Percentiles rank a stretch among this genome's conserved stretches.
These are phyloP conservation scores for Insectozyma bohioensis DNA, from an alignment of 1,139 yeast genomes.

Conservation along the genomic window DNA sequence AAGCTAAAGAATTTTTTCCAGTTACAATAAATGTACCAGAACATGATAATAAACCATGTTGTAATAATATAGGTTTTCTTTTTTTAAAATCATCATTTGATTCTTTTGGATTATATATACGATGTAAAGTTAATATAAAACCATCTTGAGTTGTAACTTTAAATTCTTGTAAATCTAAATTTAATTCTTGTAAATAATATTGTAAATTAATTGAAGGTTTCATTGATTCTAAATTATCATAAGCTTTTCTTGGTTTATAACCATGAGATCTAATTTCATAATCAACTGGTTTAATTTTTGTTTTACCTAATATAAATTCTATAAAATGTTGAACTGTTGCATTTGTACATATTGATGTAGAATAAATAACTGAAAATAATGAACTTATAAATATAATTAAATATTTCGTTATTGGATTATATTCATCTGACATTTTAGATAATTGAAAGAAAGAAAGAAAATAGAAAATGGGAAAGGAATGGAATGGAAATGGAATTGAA, in stretches of 20 bases:
- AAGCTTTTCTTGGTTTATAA: constrained; percentile 29
- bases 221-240: constrained; percentile 29
- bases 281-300: constrained; percentile 11
- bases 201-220: constrained; percentile 37
- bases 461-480: too few species aligned
- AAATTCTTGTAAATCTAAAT: constrained; percentile 58
- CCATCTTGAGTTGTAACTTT: constrained; percentile 79
- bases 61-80: constrained; percentile 62
- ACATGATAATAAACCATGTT: constrained; percentile 87
- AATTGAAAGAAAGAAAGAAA: too few species aligned
- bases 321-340: constrained; percentile 29
- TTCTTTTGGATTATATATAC: constrained; percentile 56
- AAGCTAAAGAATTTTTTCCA: constrained; percentile 76
- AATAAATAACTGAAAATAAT: constrained; percentile 30
- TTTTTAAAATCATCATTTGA: constrained; percentile 24
- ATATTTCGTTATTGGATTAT: constrained; percentile 19
- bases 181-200: constrained; percentile 65
- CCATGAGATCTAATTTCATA: constrained; percentile 18
- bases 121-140: constrained; percentile 62
- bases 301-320: constrained; percentile 25
- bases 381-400: constrained; percentile 27
- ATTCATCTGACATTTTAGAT: too few species aligned
- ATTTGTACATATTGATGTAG: constrained; percentile 22
- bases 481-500: too few species aligned
- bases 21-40: constrained; percentile 81